Evolutionary conservation across 257 asterid species (phyloP), one percentile per base, ranked within the genome.

Genomic region (Plantago ovata): DNA sequence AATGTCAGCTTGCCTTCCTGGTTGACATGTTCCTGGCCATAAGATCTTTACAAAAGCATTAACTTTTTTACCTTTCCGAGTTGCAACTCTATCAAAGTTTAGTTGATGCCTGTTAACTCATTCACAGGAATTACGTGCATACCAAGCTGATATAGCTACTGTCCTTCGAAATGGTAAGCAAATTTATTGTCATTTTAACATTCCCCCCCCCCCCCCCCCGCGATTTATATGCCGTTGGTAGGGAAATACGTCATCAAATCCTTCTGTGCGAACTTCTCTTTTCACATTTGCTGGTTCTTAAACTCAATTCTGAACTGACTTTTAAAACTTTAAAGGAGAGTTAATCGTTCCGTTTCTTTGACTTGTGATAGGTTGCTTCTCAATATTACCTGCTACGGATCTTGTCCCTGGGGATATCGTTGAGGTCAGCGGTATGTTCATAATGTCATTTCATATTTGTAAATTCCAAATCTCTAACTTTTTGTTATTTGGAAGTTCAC

Each of bases 331-430:
- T 50, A 51, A 20, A 32, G 21, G 54, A 33, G 15, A 60, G 45
- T 38, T 61, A 22, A 57, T 40, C 57, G 67, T 59, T 57, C 57
- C 65, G 22, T 61, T 53, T 70, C 36, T 28, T 59, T 39, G 50
- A 67, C 65, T 38, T 70, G 61, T 54, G 45, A 63, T 69, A 93
- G 98, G 98, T 70, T 82, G 84, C 73, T 93, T 89, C 79, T 93
- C 99, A 38, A 93, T 93, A 65, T 68, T 86, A 68, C 97, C 97
- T 44, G 98, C 98, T 7, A 70, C 99, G 38, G 95, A 89, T 77
- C 89, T 93, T 69, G 99, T 93, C 65, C 96, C 97, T 22, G 99
- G 99, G 61, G 99, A 93, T 81, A 81, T 93, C 61, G 97, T 89
- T 53, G 99, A 89, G 84, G 97, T 89, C 77, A 81, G 87, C 56